Percentiles rank a stretch among this genome's conserved stretches.
phyloP scores from a whole-genome alignment of 1,284 basidiomycete species.

The Amylostereum areolatum region DNA sequence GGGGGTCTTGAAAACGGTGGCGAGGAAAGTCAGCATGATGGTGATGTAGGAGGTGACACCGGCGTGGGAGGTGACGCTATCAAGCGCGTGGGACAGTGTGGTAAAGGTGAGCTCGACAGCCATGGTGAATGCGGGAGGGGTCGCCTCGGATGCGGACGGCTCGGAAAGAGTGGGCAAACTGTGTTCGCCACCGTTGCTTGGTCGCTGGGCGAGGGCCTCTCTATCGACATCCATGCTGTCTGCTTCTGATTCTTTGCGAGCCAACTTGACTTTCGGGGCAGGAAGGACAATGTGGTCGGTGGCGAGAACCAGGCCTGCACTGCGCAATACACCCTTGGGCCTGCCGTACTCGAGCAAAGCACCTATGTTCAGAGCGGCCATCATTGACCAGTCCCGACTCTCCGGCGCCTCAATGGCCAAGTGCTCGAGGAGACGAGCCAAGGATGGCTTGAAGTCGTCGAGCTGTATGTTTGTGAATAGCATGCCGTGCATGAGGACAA shows the following conservation, averaged over 20 bases:
- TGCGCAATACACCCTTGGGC: slow-evolving; percentile 65
- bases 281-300: too few species aligned
- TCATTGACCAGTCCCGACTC: slow-evolving; percentile 94
- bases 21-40: slow-evolving; percentile 82
- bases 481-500: slow-evolving; percentile 92
- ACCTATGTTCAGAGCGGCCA: slow-evolving; percentile 82
- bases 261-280: slow-evolving; percentile 32
- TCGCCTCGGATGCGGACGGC: slow-evolving; percentile 29
- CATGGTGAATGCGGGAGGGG: slow-evolving; percentile 61
- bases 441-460: slow-evolving; percentile 80
- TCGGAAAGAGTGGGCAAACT: slow-evolving; percentile 37
- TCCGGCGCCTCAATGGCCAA: slow-evolving; percentile 75
- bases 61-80: too few species aligned
- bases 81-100: slow-evolving; percentile 69
- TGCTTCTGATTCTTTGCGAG: slow-evolving; percentile 32
- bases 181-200: too few species aligned
- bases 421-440: slow-evolving; percentile 82
- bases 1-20: slow-evolving; percentile 66
- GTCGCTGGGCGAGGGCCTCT: slow-evolving; percentile 15
- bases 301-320: slow-evolving; percentile 45
- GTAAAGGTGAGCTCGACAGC: slow-evolving; percentile 78
- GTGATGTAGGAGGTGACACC: slow-evolving; percentile 85
- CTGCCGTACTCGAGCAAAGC: slow-evolving; percentile 86
- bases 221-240: slow-evolving; percentile 73
- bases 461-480: slow-evolving; percentile 92